Evolutionary conservation across 2,329 filamentous ascomycete species (phyloP).

Genomic region (Aspergillus chevalieri): DNA sequence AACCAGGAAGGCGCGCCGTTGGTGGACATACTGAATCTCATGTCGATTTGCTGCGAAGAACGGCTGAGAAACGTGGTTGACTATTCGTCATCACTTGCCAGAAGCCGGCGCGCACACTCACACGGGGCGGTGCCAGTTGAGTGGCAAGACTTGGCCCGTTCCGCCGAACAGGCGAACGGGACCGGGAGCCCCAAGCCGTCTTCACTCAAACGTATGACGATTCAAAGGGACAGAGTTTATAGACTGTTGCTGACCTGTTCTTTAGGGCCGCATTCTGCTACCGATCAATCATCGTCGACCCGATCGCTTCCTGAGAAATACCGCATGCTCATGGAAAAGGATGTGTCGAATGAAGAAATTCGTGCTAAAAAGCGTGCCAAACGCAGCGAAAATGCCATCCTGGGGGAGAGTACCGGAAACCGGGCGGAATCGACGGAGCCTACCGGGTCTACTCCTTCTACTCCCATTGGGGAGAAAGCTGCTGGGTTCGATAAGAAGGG

Average conservation of each 20-base stretch:
- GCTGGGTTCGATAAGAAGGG: slow-evolving; percentile 60
- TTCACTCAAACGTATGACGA: slow-evolving; percentile 35
- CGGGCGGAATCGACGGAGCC: slow-evolving; percentile 54
- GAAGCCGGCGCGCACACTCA: slow-evolving; percentile 67
- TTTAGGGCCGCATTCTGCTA: slow-evolving; percentile 33
- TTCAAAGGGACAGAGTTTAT: neutral
- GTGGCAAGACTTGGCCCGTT: slow-evolving; percentile 63
- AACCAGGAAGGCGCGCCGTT: slow-evolving; percentile 62
- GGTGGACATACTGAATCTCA: slow-evolving; percentile 72
- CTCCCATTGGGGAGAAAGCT: slow-evolving; percentile 42
- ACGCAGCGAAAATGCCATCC: slow-evolving; percentile 51
- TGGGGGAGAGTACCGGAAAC: slow-evolving; percentile 44
- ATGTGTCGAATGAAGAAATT: slow-evolving; percentile 67
- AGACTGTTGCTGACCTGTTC: slow-evolving; percentile 12
- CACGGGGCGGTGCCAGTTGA: slow-evolving; percentile 73
- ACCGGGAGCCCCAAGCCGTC: slow-evolving; percentile 29
- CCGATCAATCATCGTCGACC: slow-evolving; percentile 35
- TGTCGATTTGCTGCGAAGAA: slow-evolving; percentile 79
- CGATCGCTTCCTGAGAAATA: slow-evolving; percentile 47
- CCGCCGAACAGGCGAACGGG: slow-evolving; percentile 23
- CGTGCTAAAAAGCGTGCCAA: slow-evolving; percentile 62
- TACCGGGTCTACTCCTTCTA: slow-evolving; percentile 55
- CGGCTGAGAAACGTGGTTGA: slow-evolving; percentile 69
- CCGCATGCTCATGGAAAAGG: slow-evolving; percentile 57
- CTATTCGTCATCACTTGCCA: slow-evolving; percentile 65